phyloP scores from a whole-genome alignment of 2,329 filamentous ascomycete genomes.

The Tothia fuscella region DNA sequence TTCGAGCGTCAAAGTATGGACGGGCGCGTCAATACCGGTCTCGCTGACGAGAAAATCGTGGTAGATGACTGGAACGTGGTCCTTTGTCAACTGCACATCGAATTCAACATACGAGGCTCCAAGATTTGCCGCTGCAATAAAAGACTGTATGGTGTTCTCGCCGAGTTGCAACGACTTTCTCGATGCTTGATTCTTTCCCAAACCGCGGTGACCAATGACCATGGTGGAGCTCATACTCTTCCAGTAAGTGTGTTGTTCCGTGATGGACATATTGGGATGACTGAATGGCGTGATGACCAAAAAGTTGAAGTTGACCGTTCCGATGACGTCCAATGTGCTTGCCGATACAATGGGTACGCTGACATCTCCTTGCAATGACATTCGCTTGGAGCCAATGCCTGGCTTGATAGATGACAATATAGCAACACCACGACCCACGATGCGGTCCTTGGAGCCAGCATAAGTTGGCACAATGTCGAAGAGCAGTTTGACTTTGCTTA shows the following conservation, averaged over 20 bases:
- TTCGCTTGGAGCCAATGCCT: constrained; percentile 70
- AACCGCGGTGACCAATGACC: constrained; percentile 60
- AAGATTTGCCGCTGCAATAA: constrained; percentile 89
- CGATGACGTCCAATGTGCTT: constrained; percentile 77
- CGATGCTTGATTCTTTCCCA: constrained; percentile 80
- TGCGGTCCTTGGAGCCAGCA: constrained; percentile 65
- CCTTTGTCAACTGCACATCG: constrained; percentile 97
- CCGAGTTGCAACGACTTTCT: constrained; percentile 85
- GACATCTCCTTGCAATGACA: constrained; percentile 82
- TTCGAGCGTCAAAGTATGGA: constrained; percentile 87
- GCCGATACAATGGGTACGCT: constrained; percentile 82
- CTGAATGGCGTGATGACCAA: constrained; percentile 86
- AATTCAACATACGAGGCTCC: constrained; percentile 63
- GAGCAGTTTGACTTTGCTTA: constrained; percentile 70
- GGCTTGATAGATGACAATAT: constrained; percentile 78
- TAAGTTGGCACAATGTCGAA: constrained; percentile 97
- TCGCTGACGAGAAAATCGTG: constrained; percentile 97
- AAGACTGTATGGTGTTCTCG: constrained; percentile 91
- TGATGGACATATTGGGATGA: constrained; percentile 88
- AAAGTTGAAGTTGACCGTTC: constrained; percentile 94
- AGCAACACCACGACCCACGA: constrained; percentile 81
- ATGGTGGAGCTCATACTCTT: constrained; percentile 82
- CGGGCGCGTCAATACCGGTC: constrained; percentile 91
- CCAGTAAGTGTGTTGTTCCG: constrained; percentile 89
- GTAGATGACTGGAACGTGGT: constrained; percentile 95